Conservation (phyloP, 345 rosid species). For the Acer saccharum region DNA sequence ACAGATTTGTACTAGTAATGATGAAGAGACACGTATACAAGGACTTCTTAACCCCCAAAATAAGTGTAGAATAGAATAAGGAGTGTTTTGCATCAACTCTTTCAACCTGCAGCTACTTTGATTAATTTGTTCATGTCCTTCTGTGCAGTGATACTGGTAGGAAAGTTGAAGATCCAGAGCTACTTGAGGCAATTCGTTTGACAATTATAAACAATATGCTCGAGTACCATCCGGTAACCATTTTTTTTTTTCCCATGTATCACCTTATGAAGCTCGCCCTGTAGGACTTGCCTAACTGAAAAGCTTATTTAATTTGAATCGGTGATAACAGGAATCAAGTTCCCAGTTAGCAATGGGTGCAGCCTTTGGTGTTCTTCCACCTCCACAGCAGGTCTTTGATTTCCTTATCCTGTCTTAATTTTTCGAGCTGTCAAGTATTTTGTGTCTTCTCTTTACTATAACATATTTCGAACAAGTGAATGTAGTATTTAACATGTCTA, state of each 20-base stretch:
- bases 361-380: constrained; percentile 89
- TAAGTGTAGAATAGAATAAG: neutral
- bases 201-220: constrained; percentile 88
- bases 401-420: neutral
- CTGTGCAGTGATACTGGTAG: constrained; percentile 79
- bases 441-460: constrained; percentile 9
- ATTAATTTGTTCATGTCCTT: constrained; percentile 18
- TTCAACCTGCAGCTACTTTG: constrained; percentile 3
- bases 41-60: neutral
- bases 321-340: constrained; percentile 82
- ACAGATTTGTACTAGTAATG: neutral
- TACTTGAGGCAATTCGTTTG: constrained; percentile 96
- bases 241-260: constrained; percentile 8
- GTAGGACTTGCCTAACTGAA: constrained; percentile 8
- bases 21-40: neutral
- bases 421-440: constrained; percentile 18
- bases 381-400: constrained; percentile 52
- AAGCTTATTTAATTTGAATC: constrained; percentile 23
- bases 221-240: constrained; percentile 87
- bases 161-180: constrained; percentile 92
- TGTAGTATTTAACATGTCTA: neutral
- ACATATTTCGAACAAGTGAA: neutral
- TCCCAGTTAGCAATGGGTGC: constrained; percentile 94
- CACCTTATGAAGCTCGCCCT: neutral
- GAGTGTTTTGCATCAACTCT: neutral